Conservation (phyloP, 169 alveolate genomes). For the Prorocentrum cordatum region DNA sequence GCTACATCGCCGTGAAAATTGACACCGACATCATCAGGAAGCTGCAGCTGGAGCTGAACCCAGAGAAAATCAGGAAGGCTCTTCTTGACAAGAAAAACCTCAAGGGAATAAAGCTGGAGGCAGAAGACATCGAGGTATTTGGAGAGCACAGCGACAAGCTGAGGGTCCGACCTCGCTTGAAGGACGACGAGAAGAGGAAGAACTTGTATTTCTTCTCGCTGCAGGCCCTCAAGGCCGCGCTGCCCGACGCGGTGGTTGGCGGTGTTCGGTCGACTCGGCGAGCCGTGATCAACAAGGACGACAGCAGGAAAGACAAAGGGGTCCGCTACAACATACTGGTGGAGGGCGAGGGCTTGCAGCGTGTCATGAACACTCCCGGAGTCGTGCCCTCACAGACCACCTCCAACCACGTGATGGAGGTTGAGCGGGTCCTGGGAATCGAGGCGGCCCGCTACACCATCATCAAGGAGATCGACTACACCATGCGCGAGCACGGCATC, state of each 20-base stretch:
- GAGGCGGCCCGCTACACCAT: slow-evolving; percentile 58
- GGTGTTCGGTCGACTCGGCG: slow-evolving; percentile 17
- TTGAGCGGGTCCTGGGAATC: slow-evolving; percentile 74
- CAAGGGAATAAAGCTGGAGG: too few relatives aligned
- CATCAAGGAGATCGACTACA: slow-evolving; percentile 47
- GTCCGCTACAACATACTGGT: neutral
- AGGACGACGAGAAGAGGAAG: too few relatives aligned
- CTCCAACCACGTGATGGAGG: slow-evolving; percentile 92
- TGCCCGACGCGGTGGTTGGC: slow-evolving; percentile 75
- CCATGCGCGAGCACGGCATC: slow-evolving; percentile 42
- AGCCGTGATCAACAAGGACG: slow-evolving; percentile 47
- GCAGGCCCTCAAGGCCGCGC: slow-evolving; percentile 67
- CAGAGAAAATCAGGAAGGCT: too few relatives aligned
- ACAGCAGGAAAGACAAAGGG: neutral
- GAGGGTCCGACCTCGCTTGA: too few relatives aligned
- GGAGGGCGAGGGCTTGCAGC: slow-evolving; percentile 88
- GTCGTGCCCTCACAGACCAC: slow-evolving; percentile 82
- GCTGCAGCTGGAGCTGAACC: neutral
- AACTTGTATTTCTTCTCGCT: neutral
- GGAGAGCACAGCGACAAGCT: too few relatives aligned
- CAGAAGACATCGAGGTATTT: too few relatives aligned
- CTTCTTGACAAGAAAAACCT: neutral
- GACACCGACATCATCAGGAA: neutral
- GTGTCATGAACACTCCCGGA: slow-evolving; percentile 90
- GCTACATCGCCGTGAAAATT: slow-evolving; percentile 23